Percentiles rank a stretch among this genome's conserved stretches.
phyloP scores from a whole-genome alignment of 176 grass and related monocot genomes.

The Calamus simplicifolius region DNA sequence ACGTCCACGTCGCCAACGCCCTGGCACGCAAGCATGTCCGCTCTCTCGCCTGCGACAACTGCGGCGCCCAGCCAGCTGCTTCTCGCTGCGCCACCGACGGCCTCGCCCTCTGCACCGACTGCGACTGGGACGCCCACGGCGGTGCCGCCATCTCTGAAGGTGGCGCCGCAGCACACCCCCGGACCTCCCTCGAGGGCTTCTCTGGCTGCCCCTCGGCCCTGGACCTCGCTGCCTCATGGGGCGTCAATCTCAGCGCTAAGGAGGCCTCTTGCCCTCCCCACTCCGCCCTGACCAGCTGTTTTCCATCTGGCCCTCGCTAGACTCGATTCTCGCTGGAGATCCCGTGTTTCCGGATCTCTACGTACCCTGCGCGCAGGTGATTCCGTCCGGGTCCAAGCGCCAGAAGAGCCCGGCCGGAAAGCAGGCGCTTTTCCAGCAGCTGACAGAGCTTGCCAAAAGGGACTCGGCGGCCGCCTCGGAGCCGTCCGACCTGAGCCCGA shows the following conservation, averaged over 20 bases:
- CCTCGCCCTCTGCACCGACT: constrained; percentile 41
- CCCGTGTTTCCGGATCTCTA: constrained; percentile 42
- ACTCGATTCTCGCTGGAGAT: constrained; percentile 39
- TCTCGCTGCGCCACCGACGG: too few species aligned
- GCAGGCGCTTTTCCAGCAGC: constrained; percentile 44
- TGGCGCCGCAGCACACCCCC: neutral
- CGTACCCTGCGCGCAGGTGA: constrained; percentile 51
- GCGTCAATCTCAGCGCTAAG: constrained; percentile 34
- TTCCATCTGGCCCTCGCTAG: constrained; percentile 4
- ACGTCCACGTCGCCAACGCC: too few species aligned
- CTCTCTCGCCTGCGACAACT: constrained; percentile 46
- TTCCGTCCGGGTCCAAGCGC: constrained; percentile 5
- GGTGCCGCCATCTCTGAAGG: neutral
- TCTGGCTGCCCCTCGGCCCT: constrained; percentile 47
- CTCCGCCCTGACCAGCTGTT: constrained; percentile 23
- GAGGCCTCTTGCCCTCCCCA: constrained; percentile 14
- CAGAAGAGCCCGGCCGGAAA: constrained; percentile 15
- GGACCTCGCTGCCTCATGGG: constrained; percentile 55
- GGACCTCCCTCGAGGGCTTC: constrained; percentile 37
- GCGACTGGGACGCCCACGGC: constrained; percentile 8
- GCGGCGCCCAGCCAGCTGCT: constrained; percentile 23
- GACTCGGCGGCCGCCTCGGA: constrained; percentile 15
- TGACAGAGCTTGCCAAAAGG: constrained; percentile 45
- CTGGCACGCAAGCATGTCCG: too few species aligned
- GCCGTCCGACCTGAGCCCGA: constrained; percentile 43